Evolutionary conservation across 257 asterid species (phyloP).

Genomic region (Primulina eburnea): DNA sequence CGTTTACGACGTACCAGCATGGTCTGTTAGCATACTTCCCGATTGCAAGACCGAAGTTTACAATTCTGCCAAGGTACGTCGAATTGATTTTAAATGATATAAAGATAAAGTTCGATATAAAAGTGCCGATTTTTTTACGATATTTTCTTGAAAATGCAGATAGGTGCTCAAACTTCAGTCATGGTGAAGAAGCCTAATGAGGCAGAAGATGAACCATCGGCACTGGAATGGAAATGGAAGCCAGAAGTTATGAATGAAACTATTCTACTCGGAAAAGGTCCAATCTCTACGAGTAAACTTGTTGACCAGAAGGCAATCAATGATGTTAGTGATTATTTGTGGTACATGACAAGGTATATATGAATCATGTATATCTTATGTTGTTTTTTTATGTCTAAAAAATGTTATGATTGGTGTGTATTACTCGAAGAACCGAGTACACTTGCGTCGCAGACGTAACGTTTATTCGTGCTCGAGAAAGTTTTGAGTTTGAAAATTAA

Average conservation of each 20-base stretch:
- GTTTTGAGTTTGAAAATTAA: no score
- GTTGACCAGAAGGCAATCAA: slow-evolving; percentile 48
- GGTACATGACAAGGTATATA: slow-evolving; percentile 83
- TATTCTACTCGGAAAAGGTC: slow-evolving; percentile 37
- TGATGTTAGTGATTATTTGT: slow-evolving; percentile 60
- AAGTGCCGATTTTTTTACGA: no score
- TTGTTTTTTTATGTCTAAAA: no score
- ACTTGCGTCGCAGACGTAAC: no score
- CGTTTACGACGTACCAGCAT: slow-evolving; percentile 54
- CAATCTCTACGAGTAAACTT: slow-evolving; percentile 27
- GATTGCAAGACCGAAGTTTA: slow-evolving; percentile 63
- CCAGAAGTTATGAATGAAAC: slow-evolving; percentile 35
- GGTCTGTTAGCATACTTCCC: slow-evolving; percentile 78
- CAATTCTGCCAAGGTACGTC: slow-evolving; percentile 56
- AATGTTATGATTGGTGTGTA: no score
- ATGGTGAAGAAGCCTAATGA: slow-evolving; percentile 38
- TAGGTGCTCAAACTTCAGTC: slow-evolving; percentile 53
- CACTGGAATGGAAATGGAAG: slow-evolving; percentile 59
- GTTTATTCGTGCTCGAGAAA: no score
- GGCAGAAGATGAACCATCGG: slow-evolving; percentile 35
- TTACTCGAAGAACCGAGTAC: no score
- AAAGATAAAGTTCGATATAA: no score
- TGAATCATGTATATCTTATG: no score
- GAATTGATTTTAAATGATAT: no score
- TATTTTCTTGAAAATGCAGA: slow-evolving; percentile 27